These are phyloP conservation scores for Hydrangea macrophylla DNA, from an alignment of 148 eudicot species.

Conservation along the genomic window DNA sequence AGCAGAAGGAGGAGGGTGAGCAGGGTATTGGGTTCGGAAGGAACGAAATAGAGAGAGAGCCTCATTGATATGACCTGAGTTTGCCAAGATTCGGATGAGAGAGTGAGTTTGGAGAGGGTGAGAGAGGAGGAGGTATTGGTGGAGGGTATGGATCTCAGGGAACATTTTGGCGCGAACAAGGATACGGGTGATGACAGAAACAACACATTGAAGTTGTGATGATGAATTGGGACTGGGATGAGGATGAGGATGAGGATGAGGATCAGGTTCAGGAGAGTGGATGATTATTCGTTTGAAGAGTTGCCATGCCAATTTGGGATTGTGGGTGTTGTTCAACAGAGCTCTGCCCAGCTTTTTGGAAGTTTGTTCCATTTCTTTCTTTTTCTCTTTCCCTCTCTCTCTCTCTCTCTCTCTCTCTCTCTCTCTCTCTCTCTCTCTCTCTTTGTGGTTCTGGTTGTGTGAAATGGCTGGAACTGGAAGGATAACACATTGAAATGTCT, in stretches of 20 bases:
- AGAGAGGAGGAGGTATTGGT: conserved; percentile 48
- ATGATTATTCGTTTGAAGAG: conserved; percentile 57
- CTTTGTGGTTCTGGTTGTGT: too few species aligned
- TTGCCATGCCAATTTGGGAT: conserved; percentile 83
- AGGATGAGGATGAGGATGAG: conserved; percentile 22
- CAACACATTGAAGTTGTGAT: conserved; percentile 22
- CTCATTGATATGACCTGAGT: conserved; percentile 36
- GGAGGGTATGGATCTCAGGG: conserved; percentile 48
- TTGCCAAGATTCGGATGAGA: conserved; percentile 41
- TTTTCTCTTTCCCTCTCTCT: too few species aligned
- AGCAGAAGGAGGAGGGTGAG: conserved; percentile 37
- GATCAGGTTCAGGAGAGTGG: conserved; percentile 27
- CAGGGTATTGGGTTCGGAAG: conserved; percentile 39
- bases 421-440: too few species aligned
- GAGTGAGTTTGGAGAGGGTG: conserved; percentile 14
- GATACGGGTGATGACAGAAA: conserved; percentile 49
- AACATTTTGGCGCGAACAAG: conserved; percentile 65
- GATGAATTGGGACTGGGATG: conserved; percentile 17
- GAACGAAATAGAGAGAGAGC: conserved; percentile 67
- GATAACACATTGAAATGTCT: too few species aligned
- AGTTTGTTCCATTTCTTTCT: conserved; percentile 13
- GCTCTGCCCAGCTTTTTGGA: conserved; percentile 35
- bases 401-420: too few species aligned
- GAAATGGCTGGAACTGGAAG: too few species aligned
- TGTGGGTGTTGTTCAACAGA: conserved; percentile 49